These are phyloP conservation scores for Ogataea pignaliae DNA, from an alignment of 805 yeast species.

Conservation along the genomic window DNA sequence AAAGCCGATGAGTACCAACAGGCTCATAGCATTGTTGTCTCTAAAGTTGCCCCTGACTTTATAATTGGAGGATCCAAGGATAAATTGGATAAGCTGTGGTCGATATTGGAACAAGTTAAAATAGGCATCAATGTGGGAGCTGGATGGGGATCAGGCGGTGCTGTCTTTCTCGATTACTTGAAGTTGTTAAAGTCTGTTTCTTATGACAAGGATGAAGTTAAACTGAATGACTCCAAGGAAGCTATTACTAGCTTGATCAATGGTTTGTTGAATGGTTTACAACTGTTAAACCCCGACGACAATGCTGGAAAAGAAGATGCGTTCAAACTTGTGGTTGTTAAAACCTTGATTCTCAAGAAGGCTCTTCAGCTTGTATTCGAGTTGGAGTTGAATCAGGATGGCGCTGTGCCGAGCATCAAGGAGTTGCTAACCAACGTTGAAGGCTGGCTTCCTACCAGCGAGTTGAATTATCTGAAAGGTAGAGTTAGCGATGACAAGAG, in stretches of 20 bases:
- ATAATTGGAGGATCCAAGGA: constrained; percentile 43
- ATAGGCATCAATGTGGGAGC: constrained; percentile 18
- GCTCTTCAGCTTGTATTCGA: constrained; percentile 40
- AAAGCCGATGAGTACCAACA: constrained; percentile 54
- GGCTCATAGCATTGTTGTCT: constrained; percentile 58
- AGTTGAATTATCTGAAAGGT: constrained; percentile 33
- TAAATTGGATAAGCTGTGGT: constrained; percentile 25
- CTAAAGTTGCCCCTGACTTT: constrained; percentile 66
- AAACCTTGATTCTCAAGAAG: constrained; percentile 47
- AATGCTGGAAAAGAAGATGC: constrained; percentile 23
- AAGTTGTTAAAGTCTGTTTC: constrained; percentile 21
- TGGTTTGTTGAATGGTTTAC: constrained; percentile 29
- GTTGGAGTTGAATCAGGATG: constrained; percentile 23
- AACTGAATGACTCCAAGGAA: constrained; percentile 9
- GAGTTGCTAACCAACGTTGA: constrained; percentile 25
- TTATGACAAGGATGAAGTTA: constrained; percentile 4
- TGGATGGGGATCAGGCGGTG: constrained; percentile 56
- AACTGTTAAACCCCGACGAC: constrained; percentile 25
- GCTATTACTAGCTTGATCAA: constrained; percentile 38
- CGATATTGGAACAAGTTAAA: constrained; percentile 42
- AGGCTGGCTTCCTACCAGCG: constrained; percentile 45
- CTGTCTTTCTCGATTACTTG: constrained; percentile 50
- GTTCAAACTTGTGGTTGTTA: constrained; percentile 42
- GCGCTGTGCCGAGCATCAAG: constrained; percentile 4
- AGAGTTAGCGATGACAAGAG: constrained; percentile 1